These are phyloP conservation scores for Neopestalotiopsis sp. DNA, from an alignment of 2,329 filamentous ascomycete genomes.

Conservation along the genomic window DNA sequence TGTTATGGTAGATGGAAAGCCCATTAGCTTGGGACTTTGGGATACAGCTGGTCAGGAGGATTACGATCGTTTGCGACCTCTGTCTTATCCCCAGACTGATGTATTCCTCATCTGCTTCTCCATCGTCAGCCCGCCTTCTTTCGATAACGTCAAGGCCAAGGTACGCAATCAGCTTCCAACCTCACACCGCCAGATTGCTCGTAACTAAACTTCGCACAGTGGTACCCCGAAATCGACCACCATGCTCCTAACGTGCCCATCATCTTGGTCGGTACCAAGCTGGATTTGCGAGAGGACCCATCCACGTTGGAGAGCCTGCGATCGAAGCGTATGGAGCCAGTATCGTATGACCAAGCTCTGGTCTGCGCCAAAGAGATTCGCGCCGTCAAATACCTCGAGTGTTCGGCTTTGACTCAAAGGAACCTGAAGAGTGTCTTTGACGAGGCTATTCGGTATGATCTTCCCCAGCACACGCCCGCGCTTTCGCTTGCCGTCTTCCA, in stretches of 20 bases:
- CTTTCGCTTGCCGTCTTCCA: not conserved
- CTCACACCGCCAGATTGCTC: too few species aligned
- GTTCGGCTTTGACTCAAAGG: conserved; percentile 93
- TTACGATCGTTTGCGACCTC: conserved; percentile 91
- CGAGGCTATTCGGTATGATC: conserved; percentile 89
- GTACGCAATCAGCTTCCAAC: conserved; percentile 53
- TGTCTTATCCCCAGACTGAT: conserved; percentile 98
- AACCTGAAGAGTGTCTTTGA: conserved; percentile 99
- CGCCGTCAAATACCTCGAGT: conserved; percentile 97
- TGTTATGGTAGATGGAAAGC: conserved; percentile 98
- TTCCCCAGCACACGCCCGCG: not conserved
- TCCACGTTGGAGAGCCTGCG: conserved; percentile 81
- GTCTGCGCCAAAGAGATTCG: conserved; percentile 91
- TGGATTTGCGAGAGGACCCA: conserved; percentile 90
- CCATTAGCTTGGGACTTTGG: conserved; percentile 95
- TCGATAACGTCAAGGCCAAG: conserved; percentile 99
- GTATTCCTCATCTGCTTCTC: conserved; percentile 99
- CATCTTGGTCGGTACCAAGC: conserved; percentile 95
- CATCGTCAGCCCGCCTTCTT: conserved; percentile 95
- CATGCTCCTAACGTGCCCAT: conserved; percentile 95
- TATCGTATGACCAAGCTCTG: conserved; percentile 91
- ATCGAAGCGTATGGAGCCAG: conserved; percentile 95
- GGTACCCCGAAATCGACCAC: conserved; percentile 97
- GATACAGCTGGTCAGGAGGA: conserved; percentile 99
- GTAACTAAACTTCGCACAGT: conserved; percentile 56